Conservation (phyloP, 2,329 filamentous ascomycete species). For the Dactylellina leptospora region DNA sequence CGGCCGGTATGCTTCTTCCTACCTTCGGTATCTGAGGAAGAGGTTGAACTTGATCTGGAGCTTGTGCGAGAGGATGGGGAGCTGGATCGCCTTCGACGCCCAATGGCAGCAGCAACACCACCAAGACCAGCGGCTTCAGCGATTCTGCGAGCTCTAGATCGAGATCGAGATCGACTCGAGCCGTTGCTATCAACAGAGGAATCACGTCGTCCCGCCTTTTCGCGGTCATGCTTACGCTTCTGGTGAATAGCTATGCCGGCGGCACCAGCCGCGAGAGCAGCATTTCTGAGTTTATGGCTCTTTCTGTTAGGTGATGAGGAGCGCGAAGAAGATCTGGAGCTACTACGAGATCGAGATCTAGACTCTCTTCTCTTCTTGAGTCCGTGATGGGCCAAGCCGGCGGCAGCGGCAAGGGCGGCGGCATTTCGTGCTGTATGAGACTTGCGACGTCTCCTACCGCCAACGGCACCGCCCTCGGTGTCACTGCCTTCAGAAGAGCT, state of each 20-base stretch:
- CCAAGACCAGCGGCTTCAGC: slow-evolving; percentile 49
- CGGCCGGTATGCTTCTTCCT: slow-evolving; percentile 44
- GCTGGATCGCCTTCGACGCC: slow-evolving; percentile 12
- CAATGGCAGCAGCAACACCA: slow-evolving; percentile 39
- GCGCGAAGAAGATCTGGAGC: slow-evolving; percentile 27
- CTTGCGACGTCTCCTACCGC: slow-evolving; percentile 34
- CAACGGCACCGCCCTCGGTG: slow-evolving; percentile 32
- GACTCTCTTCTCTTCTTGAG: slow-evolving; percentile 48
- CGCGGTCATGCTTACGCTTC: slow-evolving; percentile 46
- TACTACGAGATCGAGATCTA: slow-evolving; percentile 39
- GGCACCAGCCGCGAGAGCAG: slow-evolving; percentile 43
- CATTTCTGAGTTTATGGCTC: slow-evolving; percentile 49
- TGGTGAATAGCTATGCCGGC: slow-evolving; percentile 45
- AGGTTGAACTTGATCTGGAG: slow-evolving; percentile 47
- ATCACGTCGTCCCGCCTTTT: slow-evolving; percentile 28
- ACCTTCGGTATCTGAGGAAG: slow-evolving; percentile 43
- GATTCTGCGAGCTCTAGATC: slow-evolving; percentile 40
- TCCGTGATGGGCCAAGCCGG: slow-evolving; percentile 38
- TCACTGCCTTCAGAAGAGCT: slow-evolving; percentile 51
- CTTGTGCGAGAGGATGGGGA: slow-evolving; percentile 37
- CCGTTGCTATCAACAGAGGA: slow-evolving; percentile 20
- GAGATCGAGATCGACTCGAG: slow-evolving; percentile 26
- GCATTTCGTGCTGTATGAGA: slow-evolving; percentile 44
- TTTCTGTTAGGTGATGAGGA: slow-evolving; percentile 33
- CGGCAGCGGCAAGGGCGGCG: slow-evolving; percentile 37